Evolutionary conservation across 164 flowering plant genomes (phyloP), one percentile per base, ranked within the genome.

Genomic region (Malania oleifera): DNA sequence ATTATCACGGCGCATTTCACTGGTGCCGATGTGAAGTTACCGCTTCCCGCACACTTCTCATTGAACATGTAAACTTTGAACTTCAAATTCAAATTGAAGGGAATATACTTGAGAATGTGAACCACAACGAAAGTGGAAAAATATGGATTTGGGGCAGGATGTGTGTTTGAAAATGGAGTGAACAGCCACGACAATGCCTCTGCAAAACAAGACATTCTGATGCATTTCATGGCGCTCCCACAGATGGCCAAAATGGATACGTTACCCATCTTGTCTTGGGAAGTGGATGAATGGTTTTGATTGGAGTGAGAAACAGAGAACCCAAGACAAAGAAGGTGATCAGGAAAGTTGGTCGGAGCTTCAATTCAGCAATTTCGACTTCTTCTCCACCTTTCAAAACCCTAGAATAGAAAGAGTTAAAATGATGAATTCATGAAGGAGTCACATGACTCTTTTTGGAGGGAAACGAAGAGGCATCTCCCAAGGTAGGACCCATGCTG

Each of bases 121-220:
- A 37, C 13, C 18, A 77, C 70, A n/a, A 80, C 55, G 72, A n/a
- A 80, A 73, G 46, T 80, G 84, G 40, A 80, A 77, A 68, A 70
- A 73, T 9, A 77, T 7, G 31, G 73, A 70, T 29, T 75, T 76
- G 0, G 84, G 84, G 65, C 84, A 80, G 13, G 77, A 72, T 25
- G 77, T 2, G 71, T 80, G 81, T 37, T 52, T 70, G 51, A 80
- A 73, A 56, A 77, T 56, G 0, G 82, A 80, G 47, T 80, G 78
- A 12, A 80, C 68, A 0, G 82, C 75, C 0, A 80, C 82, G 0
- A 80, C 23, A 2, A 75, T 52, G 5, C 84, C 81, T 47, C 77
- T 54, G n/a, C 54, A 54, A 27, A 31, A 31, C 52, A 0, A 60
- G 59, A 58, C 82, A 80, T 27, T 56, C 38, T 0, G 31, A 54